A percentile compares a stretch with the other conserved stretches of the same genome.
These are phyloP conservation scores for Chaetomiaceae sp. DNA, from an alignment of 2,329 filamentous ascomycete genomes.

Conservation along the genomic window DNA sequence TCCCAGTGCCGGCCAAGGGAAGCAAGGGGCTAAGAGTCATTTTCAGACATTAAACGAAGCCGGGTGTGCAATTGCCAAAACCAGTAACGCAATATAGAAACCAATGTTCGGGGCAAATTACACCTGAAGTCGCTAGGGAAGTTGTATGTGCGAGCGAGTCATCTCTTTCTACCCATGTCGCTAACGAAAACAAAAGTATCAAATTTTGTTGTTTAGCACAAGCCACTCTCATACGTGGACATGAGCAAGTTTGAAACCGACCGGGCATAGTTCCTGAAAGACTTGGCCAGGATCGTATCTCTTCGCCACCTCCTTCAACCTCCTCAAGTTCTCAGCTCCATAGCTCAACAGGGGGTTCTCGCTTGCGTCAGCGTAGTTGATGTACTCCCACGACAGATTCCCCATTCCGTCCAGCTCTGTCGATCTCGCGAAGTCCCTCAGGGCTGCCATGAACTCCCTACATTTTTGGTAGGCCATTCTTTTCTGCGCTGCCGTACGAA, in stretches of 20 bases:
- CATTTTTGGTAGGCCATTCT: slow-evolving; percentile 17
- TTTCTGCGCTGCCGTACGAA: slow-evolving; percentile 19
- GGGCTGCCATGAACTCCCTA: slow-evolving; percentile 11
- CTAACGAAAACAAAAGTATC: no score
- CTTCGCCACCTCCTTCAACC: slow-evolving; percentile 19
- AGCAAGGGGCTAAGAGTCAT: slow-evolving; percentile 22
- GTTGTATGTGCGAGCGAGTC: no score
- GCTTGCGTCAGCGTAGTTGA: slow-evolving; percentile 26
- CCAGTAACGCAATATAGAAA: no score
- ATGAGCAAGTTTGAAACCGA: slow-evolving; percentile 21
- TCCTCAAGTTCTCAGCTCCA: slow-evolving; percentile 24
- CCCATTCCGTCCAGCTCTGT: slow-evolving; percentile 8
- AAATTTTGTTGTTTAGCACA: no score
- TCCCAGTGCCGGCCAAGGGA: slow-evolving; percentile 17
- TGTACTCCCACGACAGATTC: slow-evolving; percentile 18
- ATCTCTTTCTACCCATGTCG: no score
- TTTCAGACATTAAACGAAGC: no score
- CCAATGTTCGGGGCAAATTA: no score
- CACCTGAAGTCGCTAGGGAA: no score
- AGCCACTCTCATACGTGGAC: no score
- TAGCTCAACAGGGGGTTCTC: slow-evolving; percentile 26
- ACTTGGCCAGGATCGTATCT: slow-evolving; percentile 25
- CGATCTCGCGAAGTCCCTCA: slow-evolving; percentile 16
- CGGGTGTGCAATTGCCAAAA: no score
- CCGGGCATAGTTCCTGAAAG: slow-evolving; percentile 25